Conservation (phyloP, 805 yeast genomes). For the Candida vaughaniae region DNA sequence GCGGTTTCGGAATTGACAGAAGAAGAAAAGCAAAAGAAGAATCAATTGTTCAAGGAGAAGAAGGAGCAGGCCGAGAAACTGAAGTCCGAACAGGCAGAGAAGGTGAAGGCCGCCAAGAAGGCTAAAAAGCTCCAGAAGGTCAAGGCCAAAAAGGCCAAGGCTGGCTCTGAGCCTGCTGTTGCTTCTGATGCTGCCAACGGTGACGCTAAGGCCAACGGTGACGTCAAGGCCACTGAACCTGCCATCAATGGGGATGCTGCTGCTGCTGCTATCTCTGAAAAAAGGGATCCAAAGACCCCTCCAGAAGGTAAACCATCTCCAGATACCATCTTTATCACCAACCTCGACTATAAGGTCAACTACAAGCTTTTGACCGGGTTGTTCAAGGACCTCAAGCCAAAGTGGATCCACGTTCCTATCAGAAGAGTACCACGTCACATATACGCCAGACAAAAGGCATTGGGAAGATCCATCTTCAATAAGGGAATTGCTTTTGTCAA, state of each 20-base stretch:
- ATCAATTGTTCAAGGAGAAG: slow-evolving; percentile 28
- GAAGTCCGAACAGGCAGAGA: slow-evolving; percentile 14
- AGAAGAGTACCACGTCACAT: slow-evolving; percentile 45
- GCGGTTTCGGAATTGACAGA: slow-evolving; percentile 54
- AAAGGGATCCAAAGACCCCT: slow-evolving; percentile 6
- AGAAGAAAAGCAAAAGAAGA: slow-evolving; percentile 40
- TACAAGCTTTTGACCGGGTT: slow-evolving; percentile 45
- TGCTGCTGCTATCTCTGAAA: not conserved
- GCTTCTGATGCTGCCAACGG: not conserved
- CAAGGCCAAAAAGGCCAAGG: slow-evolving; percentile 3
- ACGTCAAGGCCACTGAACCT: not conserved
- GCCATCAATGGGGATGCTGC: not conserved
- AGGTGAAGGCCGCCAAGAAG: slow-evolving; percentile 9
- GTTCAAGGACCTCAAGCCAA: slow-evolving; percentile 50
- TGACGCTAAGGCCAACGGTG: not conserved
- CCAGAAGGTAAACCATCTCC: slow-evolving; percentile 55
- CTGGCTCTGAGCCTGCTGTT: no score
- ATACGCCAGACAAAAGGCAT: slow-evolving; percentile 42
- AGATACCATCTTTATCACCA: slow-evolving; percentile 61
- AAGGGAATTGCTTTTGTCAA: slow-evolving; percentile 68
- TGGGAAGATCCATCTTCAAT: slow-evolving; percentile 47
- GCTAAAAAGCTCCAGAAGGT: slow-evolving; percentile 5
- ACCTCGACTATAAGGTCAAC: slow-evolving; percentile 53
- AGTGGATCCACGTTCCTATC: slow-evolving; percentile 60
- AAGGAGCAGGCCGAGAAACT: slow-evolving; percentile 12